Evolutionary conservation across 352 stramenopile genomes (phyloP), one percentile per base, ranked within the genome.

Genomic region (Blastocystis sp.): DNA sequence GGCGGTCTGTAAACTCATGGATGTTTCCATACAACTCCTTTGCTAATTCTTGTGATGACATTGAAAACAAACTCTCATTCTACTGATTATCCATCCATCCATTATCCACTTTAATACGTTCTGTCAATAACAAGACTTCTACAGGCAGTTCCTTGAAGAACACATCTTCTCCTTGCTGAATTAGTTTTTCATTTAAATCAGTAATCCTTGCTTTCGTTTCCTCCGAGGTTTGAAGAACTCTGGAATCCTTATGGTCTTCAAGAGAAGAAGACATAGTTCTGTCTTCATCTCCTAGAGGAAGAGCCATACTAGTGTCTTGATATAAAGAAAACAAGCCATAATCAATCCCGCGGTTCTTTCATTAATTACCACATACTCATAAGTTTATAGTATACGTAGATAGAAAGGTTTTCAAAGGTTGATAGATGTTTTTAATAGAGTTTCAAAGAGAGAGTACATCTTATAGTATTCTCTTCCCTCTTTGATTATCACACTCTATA

Each of bases 81-180:
- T 80, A 78, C 49, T 42, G 24, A 58, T 80, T 4, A 37, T 37
- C 32, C 7, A 16, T 4, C 6, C 1, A 3, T 29, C 21, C 46
- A 39, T 21, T n/a, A 61, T 24, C 32, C n/a, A 80, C 67, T 1
- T 58, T 37, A 29, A 80, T 80, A 27, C 39, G 16, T 24, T 61
- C 32, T 19, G 67, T 80, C 16, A 80, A 29, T 11, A 19, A 24
- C 12, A 80, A 32, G 19, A 80, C 32, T 80, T 80, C 67, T 27
- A 46, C 43, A 21, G 67, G 67, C 46, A 80, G 67, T 37, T 58
- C 46, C 0, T 59, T 29, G 27, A 80, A 80, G 35, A 80, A 80
- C n/a, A 80, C 32, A 19, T 80, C 46, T 32, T 80, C 67, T 59
- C 67, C 67, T 27, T 80, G n/a, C 19, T 21, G 9, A 19, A 54